phyloP scores from a whole-genome alignment of 345 rosid genomes.

The Linum trigynum region DNA sequence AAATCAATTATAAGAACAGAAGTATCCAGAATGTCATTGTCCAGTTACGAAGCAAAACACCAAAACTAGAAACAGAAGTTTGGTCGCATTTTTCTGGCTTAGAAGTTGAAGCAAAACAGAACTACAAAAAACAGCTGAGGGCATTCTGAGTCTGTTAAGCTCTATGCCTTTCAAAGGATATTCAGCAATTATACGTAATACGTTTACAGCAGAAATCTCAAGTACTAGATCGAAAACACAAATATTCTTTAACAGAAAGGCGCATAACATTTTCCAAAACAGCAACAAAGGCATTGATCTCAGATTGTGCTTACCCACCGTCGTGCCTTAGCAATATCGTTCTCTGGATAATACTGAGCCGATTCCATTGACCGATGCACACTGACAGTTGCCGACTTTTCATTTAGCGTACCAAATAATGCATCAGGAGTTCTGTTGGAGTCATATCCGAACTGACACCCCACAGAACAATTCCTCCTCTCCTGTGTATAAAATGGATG shows the following conservation, averaged over 20 bases:
- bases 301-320: constrained; percentile 94
- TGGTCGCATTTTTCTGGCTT: not conserved
- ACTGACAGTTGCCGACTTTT: constrained; percentile 29
- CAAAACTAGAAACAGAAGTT: not conserved
- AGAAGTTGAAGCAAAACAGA: too few relatives aligned
- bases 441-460: constrained; percentile 52
- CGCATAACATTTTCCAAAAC: not conserved
- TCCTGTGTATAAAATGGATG: constrained; percentile 34
- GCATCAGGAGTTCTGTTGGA: constrained; percentile 52
- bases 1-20: too few relatives aligned
- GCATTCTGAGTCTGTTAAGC: too few relatives aligned
- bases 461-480: constrained; percentile 51
- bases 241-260: not conserved
- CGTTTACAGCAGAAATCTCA: not conserved
- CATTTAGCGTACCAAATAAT: constrained; percentile 37
- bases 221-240: not conserved
- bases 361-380: constrained; percentile 94
- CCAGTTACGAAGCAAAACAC: not conserved
- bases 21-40: too few relatives aligned
- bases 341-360: constrained; percentile 63
- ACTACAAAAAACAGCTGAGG: too few relatives aligned
- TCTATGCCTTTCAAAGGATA: too few relatives aligned
- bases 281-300: constrained; percentile 18
- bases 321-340: constrained; percentile 65
- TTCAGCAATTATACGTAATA: too few relatives aligned